A percentile compares a stretch with the other conserved stretches of the same genome.
These are phyloP conservation scores for Suillus placidus DNA, from an alignment of 768 basidiomycete genomes.

Conservation along the genomic window DNA sequence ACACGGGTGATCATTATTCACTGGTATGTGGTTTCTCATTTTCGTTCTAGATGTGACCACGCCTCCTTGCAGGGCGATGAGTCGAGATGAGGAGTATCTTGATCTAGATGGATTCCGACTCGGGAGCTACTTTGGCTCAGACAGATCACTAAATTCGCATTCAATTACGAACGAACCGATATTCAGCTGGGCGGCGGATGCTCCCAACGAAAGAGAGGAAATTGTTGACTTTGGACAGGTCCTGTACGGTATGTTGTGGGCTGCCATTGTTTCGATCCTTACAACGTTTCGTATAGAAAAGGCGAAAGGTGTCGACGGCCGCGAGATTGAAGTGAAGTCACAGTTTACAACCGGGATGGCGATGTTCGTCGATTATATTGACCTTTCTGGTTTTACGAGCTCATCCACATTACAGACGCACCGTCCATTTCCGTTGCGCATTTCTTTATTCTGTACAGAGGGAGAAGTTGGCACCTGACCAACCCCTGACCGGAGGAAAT, in stretches of 20 bases:
- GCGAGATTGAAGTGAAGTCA: background rate
- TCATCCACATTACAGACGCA: background rate
- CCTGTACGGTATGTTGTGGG: slow-evolving; percentile 12
- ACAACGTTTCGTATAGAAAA: slow-evolving; percentile 21
- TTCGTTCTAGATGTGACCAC: background rate
- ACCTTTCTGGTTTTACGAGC: background rate
- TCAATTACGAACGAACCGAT: background rate
- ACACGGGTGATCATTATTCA: slow-evolving; percentile 24
- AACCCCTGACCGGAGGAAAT: background rate
- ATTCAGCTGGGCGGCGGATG: slow-evolving; percentile 12
- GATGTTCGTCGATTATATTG: background rate
- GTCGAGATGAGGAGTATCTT: no score
- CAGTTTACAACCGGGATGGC: background rate
- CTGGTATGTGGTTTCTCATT: slow-evolving; percentile 15
- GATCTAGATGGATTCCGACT: slow-evolving; percentile 35
- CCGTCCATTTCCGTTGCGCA: background rate
- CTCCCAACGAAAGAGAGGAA: no score
- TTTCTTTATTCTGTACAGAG: background rate
- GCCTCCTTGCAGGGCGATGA: slow-evolving; percentile 24
- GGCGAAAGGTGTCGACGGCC: background rate
- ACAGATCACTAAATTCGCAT: slow-evolving; percentile 9
- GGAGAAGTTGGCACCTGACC: background rate
- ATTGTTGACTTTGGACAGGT: slow-evolving; percentile 7
- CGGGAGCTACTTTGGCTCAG: slow-evolving; percentile 31
- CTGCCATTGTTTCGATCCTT: slow-evolving; percentile 20